phyloP scores from a whole-genome alignment of 345 rosid genomes.

The Psidium guajava region DNA sequence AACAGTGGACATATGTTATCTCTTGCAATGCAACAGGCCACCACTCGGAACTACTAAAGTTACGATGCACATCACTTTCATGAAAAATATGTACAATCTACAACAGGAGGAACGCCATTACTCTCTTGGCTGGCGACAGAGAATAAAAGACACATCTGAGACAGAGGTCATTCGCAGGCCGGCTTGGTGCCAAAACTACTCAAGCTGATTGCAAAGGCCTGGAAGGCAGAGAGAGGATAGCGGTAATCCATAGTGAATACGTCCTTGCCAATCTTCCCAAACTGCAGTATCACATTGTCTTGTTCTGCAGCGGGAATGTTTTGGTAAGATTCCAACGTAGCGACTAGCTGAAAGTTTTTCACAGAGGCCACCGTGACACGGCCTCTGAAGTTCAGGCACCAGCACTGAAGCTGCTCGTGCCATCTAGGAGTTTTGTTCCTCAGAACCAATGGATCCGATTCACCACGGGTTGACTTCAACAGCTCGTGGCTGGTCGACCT shows the following conservation, averaged over 20 bases:
- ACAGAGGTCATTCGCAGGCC: constrained; percentile 52
- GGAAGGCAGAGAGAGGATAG: constrained; percentile 89
- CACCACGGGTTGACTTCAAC: neutral
- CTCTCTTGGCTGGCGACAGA: neutral
- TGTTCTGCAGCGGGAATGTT: constrained; percentile 54
- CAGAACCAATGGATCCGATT: constrained; percentile 38
- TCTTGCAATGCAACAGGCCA: neutral
- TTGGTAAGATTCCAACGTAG: constrained; percentile 36
- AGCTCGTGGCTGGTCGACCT: neutral
- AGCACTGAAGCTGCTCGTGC: constrained; percentile 93
- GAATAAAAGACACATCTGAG: neutral
- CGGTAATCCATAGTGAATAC: constrained; percentile 93
- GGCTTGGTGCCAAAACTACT: constrained; percentile 96
- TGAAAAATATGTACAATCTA: neutral
- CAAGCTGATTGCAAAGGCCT: constrained; percentile 91
- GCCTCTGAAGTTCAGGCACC: constrained; percentile 91
- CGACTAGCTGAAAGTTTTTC: constrained; percentile 87
- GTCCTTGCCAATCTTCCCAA: constrained; percentile 92
- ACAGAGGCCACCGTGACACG: constrained; percentile 92
- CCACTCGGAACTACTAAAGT: neutral
- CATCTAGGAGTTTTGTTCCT: constrained; percentile 93
- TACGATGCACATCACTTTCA: neutral
- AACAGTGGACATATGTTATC: neutral
- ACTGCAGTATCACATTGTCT: constrained; percentile 72
- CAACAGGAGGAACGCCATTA: neutral